phyloP scores from a whole-genome alignment of 164 flowering plant species.

The Berberis thunbergii region DNA sequence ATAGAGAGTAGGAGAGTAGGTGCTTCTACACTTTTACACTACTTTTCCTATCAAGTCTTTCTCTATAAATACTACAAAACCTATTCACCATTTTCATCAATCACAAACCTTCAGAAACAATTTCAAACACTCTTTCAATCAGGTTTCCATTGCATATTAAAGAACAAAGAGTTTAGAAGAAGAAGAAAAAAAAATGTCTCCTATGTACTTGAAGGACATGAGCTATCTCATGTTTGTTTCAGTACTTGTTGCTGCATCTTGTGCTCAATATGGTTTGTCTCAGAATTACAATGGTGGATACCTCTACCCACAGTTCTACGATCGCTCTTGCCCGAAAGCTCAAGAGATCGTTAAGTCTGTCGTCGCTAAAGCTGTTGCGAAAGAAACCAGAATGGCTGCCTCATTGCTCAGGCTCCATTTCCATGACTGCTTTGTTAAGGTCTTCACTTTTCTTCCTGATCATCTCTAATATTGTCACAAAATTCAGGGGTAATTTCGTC shows the following conservation, averaged over 20 bases:
- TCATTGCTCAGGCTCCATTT: conserved; percentile 87
- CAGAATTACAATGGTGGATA: conserved; percentile 21
- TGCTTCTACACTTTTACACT: too few relatives aligned
- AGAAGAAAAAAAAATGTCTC: conserved; percentile 29
- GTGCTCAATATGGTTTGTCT: conserved; percentile 44
- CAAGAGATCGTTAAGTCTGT: conserved; percentile 61
- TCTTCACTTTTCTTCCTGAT: conserved; percentile 5
- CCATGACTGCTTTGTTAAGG: conserved; percentile 97
- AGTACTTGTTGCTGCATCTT: conserved; percentile 18
- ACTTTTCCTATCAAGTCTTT: not conserved
- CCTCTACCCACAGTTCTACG: conserved; percentile 80
- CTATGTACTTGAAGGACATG: not conserved
- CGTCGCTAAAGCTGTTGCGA: conserved; percentile 64
- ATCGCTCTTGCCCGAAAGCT: conserved; percentile 70
- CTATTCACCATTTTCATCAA: conserved; percentile 1
- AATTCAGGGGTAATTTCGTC: not conserved
- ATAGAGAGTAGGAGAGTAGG: too few relatives aligned
- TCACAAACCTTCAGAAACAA: not conserved
- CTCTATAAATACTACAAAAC: conserved; percentile 12
- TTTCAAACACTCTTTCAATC: not conserved
- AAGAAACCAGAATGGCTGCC: conserved; percentile 85
- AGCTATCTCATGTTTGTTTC: conserved; percentile 26
- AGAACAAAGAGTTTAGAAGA: not conserved
- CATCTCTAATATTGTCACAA: not conserved
- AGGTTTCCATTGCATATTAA: not conserved